Percentiles rank a stretch among this genome's conserved stretches.
These are phyloP conservation scores for Alternaria solani DNA, from an alignment of 2,329 filamentous ascomycete species.

Conservation along the genomic window DNA sequence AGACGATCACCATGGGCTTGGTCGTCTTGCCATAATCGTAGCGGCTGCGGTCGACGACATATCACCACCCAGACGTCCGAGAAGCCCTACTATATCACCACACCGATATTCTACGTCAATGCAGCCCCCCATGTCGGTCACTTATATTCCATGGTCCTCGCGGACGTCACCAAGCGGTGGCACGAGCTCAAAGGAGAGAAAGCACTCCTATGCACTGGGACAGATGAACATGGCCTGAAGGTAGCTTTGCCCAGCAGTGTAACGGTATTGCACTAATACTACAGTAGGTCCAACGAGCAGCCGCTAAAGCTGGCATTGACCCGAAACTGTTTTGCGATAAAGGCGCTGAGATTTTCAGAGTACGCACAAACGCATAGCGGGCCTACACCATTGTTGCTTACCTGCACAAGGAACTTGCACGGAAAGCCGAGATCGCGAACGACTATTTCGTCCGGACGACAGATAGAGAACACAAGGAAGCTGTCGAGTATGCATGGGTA, in stretches of 20 bases:
- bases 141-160: slow-evolving; percentile 89
- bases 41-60: slow-evolving; percentile 26
- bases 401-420: slow-evolving; percentile 67
- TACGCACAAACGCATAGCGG: slow-evolving; percentile 33
- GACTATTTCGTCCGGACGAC: slow-evolving; percentile 95
- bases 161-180: slow-evolving; percentile 94
- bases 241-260: slow-evolving; percentile 38
- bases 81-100: slow-evolving; percentile 95
- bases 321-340: slow-evolving; percentile 89
- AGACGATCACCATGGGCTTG: slow-evolving; percentile 35
- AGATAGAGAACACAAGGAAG: slow-evolving; percentile 79
- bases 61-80: slow-evolving; percentile 29
- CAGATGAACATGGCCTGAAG: slow-evolving; percentile 98
- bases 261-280: slow-evolving; percentile 6
- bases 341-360: slow-evolving; percentile 80
- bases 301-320: slow-evolving; percentile 71
- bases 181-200: slow-evolving; percentile 75
- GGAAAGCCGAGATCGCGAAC: slow-evolving; percentile 72
- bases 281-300: slow-evolving; percentile 80
- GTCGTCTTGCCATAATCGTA: slow-evolving; percentile 30
- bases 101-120: slow-evolving; percentile 99
- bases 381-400: slow-evolving; percentile 8
- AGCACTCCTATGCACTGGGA: slow-evolving; percentile 85
- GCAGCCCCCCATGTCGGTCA: slow-evolving; percentile 95
- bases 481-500: slow-evolving; percentile 90